Evolutionary conservation across 768 basidiomycete species (phyloP).

Genomic region (Sarcodon aspratus): DNA sequence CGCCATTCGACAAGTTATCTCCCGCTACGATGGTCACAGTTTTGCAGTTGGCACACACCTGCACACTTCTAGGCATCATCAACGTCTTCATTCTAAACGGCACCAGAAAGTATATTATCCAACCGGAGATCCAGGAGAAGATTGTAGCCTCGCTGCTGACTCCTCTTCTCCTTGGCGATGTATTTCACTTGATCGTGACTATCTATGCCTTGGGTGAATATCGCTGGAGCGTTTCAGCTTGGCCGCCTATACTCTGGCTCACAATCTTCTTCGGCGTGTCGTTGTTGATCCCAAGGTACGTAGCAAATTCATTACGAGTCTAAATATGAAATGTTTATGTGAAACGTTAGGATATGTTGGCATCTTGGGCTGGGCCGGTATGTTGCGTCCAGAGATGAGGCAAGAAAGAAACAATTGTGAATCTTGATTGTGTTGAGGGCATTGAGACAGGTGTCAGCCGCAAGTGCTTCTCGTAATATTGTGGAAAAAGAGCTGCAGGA

Average conservation of each 20-base stretch:
- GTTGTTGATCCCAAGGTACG: conserved; percentile 43
- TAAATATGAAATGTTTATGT: background rate
- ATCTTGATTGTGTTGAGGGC: no score
- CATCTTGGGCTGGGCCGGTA: conserved; percentile 68
- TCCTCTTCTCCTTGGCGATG: conserved; percentile 61
- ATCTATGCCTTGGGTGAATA: conserved; percentile 69
- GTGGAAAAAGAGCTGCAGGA: no score
- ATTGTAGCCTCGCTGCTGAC: conserved; percentile 50
- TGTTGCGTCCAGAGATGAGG: conserved; percentile 50
- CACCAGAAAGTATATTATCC: conserved; percentile 45
- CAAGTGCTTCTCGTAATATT: no score
- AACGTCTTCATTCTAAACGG: conserved; percentile 59
- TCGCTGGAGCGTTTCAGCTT: conserved; percentile 46
- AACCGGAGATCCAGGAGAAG: conserved; percentile 60
- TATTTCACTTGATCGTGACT: conserved; percentile 55
- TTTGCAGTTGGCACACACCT: conserved; percentile 69
- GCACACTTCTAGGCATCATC: conserved; percentile 59
- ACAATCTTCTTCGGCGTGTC: conserved; percentile 53
- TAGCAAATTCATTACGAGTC: background rate
- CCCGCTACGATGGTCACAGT: conserved; percentile 58
- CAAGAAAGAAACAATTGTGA: no score
- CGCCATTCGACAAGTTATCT: conserved; percentile 40
- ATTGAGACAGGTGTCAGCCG: no score
- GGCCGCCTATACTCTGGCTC: conserved; percentile 62
- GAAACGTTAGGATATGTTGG: conserved; percentile 41